These are phyloP conservation scores for Pholiota adiposa DNA, from an alignment of 1,284 basidiomycete genomes.

Conservation along the genomic window DNA sequence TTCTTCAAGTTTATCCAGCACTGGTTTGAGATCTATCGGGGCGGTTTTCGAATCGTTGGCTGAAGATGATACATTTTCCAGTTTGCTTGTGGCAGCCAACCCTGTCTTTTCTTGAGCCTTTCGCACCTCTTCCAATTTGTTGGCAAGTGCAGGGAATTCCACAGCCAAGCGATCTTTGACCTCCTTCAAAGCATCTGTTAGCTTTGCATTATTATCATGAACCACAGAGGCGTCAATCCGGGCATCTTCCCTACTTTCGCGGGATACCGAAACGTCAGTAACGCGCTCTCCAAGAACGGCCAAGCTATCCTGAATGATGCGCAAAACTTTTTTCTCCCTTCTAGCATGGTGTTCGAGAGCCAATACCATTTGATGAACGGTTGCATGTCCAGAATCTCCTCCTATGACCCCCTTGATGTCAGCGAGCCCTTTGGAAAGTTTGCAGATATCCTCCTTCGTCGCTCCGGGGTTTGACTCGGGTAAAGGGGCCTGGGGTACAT, in stretches of 20 bases:
- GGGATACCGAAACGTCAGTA: constrained; percentile 9
- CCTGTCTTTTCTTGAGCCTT: constrained; percentile 26
- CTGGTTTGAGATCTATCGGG: constrained; percentile 11
- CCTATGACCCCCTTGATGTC: constrained; percentile 29
- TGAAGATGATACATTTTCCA: neutral
- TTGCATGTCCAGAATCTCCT: constrained; percentile 26
- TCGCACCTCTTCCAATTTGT: constrained; percentile 18
- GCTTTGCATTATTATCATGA: neutral
- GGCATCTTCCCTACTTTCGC: constrained; percentile 1
- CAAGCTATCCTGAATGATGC: constrained; percentile 23
- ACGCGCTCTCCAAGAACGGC: constrained; percentile 19
- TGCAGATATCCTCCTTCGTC: constrained; percentile 20
- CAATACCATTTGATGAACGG: constrained; percentile 29
- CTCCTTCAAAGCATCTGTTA: constrained; percentile 16
- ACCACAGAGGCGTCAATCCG: neutral
- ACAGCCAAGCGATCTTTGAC: constrained; percentile 14
- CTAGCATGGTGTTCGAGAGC: constrained; percentile 27
- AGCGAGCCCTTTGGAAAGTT: constrained; percentile 21
- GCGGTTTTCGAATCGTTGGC: neutral
- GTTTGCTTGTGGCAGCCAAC: constrained; percentile 12
- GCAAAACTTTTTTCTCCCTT: constrained; percentile 22
- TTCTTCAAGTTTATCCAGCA: constrained; percentile 25
- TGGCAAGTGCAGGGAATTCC: constrained; percentile 16
- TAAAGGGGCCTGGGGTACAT: too few species aligned
- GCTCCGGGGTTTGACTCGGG: neutral